Conservation (phyloP, 352 stramenopile genomes). For the Globisporangium okanoganense region DNA sequence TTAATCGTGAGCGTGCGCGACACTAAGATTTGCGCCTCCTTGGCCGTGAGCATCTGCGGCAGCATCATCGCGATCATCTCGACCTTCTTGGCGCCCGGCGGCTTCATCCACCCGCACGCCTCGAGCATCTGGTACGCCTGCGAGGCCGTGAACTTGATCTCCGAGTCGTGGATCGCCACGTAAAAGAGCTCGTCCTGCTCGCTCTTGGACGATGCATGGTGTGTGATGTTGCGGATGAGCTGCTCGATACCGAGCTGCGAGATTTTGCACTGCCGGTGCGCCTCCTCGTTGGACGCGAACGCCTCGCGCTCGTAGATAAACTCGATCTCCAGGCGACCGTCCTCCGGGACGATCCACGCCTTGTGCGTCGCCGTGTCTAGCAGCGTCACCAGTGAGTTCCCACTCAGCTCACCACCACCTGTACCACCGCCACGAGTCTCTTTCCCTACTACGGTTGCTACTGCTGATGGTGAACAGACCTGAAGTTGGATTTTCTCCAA, state of each 20-base stretch:
- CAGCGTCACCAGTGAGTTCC: conserved; percentile 23
- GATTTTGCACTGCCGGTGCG: conserved; percentile 49
- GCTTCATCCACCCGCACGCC: conserved; percentile 59
- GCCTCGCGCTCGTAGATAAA: conserved; percentile 80
- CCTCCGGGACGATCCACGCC: conserved; percentile 61
- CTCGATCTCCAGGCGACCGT: conserved; percentile 60
- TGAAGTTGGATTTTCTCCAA: conserved; percentile 59
- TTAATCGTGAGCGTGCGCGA: conserved; percentile 58
- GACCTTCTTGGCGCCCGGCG: conserved; percentile 42
- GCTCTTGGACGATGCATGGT: conserved; percentile 41
- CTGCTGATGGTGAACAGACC: conserved; percentile 10
- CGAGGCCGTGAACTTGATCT: conserved; percentile 71
- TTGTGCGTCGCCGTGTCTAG: conserved; percentile 53
- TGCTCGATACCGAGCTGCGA: conserved; percentile 63
- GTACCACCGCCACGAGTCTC: not conserved
- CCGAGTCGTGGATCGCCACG: conserved; percentile 72
- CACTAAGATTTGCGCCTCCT: conserved; percentile 72
- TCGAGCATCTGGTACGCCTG: conserved; percentile 84
- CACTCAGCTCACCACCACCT: not conserved
- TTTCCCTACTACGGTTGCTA: not conserved
- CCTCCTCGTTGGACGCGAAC: conserved; percentile 54
- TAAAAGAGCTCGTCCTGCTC: conserved; percentile 79
- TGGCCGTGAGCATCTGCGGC: conserved; percentile 80
- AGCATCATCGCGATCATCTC: conserved; percentile 69
- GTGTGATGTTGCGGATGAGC: conserved; percentile 68